These are phyloP conservation scores for Daucus carota DNA, from an alignment of 129 eudicot species.

Conservation along the genomic window DH1_v3.0 NC_030385.2:10761001-10761500, in stretches of 20 bases:
- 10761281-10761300: not conserved
- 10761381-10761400: not conserved
- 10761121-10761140: conserved; percentile 95
- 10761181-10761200: not conserved
- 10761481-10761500: not conserved
- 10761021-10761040: conserved; percentile 20
- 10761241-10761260: not conserved
- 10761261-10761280: not conserved
- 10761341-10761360: not conserved
- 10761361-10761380: not conserved
- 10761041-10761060: conserved; percentile 98
- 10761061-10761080: conserved; percentile 90
- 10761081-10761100: conserved; percentile 64
- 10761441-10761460: not conserved
- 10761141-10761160: conserved; percentile 96
- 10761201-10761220: not conserved
- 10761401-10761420: not conserved
- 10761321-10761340: not conserved
- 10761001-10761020: not conserved
- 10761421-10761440: not conserved
- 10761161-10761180: conserved; percentile 94
- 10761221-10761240: not conserved
- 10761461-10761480: not conserved
- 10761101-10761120: conserved; percentile 91
- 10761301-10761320: not conserved